Base-by-base conservation (phyloP, 352 stramenopile species). In the Phytophthora cryptogea region DNA sequence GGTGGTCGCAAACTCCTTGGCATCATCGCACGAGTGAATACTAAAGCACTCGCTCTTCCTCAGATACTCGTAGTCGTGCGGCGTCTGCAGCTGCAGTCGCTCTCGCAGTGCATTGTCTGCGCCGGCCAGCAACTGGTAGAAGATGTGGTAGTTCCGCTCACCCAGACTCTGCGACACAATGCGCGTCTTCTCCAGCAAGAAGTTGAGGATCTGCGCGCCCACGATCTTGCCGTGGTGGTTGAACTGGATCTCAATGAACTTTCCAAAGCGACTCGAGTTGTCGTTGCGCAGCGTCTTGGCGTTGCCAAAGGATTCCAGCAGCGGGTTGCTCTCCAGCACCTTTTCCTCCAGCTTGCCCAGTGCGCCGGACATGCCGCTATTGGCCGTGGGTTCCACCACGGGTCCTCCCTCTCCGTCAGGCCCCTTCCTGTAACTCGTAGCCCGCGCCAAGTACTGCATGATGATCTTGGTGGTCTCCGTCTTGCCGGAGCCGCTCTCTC, bases 211-310 rank as follows among this genome's bases (percentile, higher is more conserved):
- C 68, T 94, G 83, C 14, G 85, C 86, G 17, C 89, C 86, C 2
- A 95, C 84, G 56, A 97, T 97, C 61, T 92, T 95, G 43, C 90
- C 90, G 42, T 95, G 86, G 57, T 94, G 84, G 59, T 96, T 88
- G 68, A 99, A 99, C 44, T 93, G 86, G 63, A 99, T 97, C 76
- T 98, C 92, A 48, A 99, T 98, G 57, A 98, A 98, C 75, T 99
- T 99, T 43, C 96, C 96, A 66, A 99, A 99, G 54, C 96, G 83
- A 76, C 82, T 97, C 20, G 88, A 98, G 66, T 99, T 99, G 72
- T 99, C 95, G 67, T 99, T 99, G 32, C 96, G 78, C 47, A 98
- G 70, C 14, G 96, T 99, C 74, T 98, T 96, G 43, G 89, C 89
- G 55, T 97, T 97, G 43, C 89, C 89, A 66, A 97, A 97, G 10